Conservation (phyloP, 2,329 filamentous ascomycete genomes). For the Pseudonectria buxi region DNA sequence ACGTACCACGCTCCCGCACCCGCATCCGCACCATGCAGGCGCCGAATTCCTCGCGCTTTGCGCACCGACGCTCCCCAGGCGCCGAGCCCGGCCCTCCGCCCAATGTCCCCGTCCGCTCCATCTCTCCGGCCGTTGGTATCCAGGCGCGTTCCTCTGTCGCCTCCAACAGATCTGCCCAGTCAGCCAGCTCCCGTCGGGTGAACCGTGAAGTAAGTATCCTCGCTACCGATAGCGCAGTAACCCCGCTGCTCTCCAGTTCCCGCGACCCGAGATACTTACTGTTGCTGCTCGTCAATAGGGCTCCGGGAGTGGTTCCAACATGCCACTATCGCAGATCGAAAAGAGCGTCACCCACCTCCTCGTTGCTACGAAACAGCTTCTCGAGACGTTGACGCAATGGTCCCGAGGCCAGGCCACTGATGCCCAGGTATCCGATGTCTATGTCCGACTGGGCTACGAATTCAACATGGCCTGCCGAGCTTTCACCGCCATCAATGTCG, state of each 20-base stretch:
- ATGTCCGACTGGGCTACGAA: slow-evolving; percentile 94
- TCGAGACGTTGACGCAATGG: slow-evolving; percentile 97
- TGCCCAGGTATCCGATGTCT: slow-evolving; percentile 94
- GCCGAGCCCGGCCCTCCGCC: slow-evolving; percentile 53
- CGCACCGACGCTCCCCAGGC: slow-evolving; percentile 58
- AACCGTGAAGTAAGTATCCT: slow-evolving; percentile 28
- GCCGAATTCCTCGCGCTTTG: slow-evolving; percentile 40
- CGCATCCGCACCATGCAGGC: slow-evolving; percentile 41
- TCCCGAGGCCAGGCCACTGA: slow-evolving; percentile 88
- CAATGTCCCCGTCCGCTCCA: slow-evolving; percentile 48
- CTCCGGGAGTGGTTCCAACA: slow-evolving; percentile 59
- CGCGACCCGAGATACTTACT: slow-evolving; percentile 20
- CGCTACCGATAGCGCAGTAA: slow-evolving; percentile 1
- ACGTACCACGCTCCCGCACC: background rate
- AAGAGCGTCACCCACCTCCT: slow-evolving; percentile 97
- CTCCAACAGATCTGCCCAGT: slow-evolving; percentile 56
- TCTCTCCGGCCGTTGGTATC: slow-evolving; percentile 54
- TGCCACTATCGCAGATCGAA: slow-evolving; percentile 87
- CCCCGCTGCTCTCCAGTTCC: slow-evolving; percentile 2
- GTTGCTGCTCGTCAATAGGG: slow-evolving; percentile 23
- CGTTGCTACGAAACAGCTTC: slow-evolving; percentile 93
- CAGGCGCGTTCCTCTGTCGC: slow-evolving; percentile 59
- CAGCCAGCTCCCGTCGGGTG: slow-evolving; percentile 24
- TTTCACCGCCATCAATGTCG: slow-evolving; percentile 94
- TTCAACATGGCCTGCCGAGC: slow-evolving; percentile 98